Base-by-base conservation (phyloP, 2,329 filamentous ascomycete species). In the Phyllosticta citrichinensis region DNA sequence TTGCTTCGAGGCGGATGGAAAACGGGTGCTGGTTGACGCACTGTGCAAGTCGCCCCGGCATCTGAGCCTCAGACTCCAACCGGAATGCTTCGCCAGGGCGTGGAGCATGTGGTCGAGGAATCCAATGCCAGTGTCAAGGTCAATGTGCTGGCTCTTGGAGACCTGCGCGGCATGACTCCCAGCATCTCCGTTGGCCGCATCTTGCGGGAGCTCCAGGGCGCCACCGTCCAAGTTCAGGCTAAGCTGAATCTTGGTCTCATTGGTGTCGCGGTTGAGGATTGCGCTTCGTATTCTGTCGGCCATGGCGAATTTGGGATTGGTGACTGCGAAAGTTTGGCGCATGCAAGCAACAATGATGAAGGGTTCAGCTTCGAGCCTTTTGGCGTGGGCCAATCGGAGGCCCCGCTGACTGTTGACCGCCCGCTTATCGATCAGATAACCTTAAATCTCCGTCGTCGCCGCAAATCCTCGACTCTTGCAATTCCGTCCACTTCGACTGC, bases 31-130 rank as follows among this genome's bases (percentile, higher is more conserved):
- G 35, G 33, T 25, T 30, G 40, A 81, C 85, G 66, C 77, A 93
- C 89, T 96, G 79, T 96, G 89, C 58, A 97, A 78, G 77, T 99
- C 94, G 60, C 94, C 94, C 73, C 87, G 83, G 75, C 91, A 95
- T 65, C 85, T 81, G 62, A 99, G 79, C 33, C 85, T 85, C 68
- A 99, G 77, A 78, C 88, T 94, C 94, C 93, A 97, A 64, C 94
- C 93, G 5, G 89, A 86, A 77, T 99, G 94, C 77, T 99, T 97
- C 57, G 94, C 89, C 60, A 97, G 82, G 5, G 94, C 94, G 76
- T 99, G 94, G 57, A 97, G 83, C 93, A 99, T 97, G 80, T 99
- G 94, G 78, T 99, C 94, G 61, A 99, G 81, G 77, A 99, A 99
- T 63, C 94, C 94, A 74, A 99, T 96, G 65, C 94, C 52, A 0